Evolutionary conservation across 2,329 filamentous ascomycete genomes (phyloP).

Genomic region (Drechslerella stenobrocha): DNA sequence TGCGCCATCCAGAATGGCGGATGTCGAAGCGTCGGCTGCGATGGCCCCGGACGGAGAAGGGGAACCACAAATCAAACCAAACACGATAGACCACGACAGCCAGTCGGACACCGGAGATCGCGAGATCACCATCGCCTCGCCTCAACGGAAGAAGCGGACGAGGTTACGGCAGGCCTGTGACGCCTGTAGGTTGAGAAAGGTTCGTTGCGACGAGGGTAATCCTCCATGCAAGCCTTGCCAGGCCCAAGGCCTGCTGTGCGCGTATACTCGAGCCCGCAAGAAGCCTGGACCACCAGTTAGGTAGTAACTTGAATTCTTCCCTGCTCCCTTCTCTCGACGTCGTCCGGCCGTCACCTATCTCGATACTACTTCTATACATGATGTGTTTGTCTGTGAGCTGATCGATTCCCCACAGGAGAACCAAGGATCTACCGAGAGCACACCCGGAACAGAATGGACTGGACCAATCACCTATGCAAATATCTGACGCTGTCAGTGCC

Average conservation of each 20-base stretch:
- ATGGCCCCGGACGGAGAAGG: conserved; percentile 42
- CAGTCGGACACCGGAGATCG: conserved; percentile 46
- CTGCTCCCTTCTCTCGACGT: neutral
- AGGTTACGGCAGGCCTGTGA: conserved; percentile 47
- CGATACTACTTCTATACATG: neutral
- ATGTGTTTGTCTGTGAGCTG: conserved; percentile 39
- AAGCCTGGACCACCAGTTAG: conserved; percentile 49
- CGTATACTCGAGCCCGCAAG: conserved; percentile 45
- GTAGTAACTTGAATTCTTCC: conserved; percentile 20
- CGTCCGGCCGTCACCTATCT: too few species aligned
- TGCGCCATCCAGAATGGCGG: conserved; percentile 47
- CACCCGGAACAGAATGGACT: conserved; percentile 44
- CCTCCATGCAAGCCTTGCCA: conserved; percentile 46
- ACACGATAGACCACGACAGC: conserved; percentile 45
- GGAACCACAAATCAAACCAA: conserved; percentile 34
- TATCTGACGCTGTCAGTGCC: conserved; percentile 29
- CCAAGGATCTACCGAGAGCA: conserved; percentile 42
- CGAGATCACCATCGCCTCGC: conserved; percentile 33
- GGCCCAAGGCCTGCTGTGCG: conserved; percentile 48
- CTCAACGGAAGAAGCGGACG: conserved; percentile 46
- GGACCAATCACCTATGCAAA: conserved; percentile 45
- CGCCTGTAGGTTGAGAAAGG: conserved; percentile 43
- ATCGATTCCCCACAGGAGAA: conserved; percentile 32
- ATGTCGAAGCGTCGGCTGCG: conserved; percentile 44
- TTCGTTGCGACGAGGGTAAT: conserved; percentile 47